Evolutionary conservation across 73 alveolate species (phyloP), one percentile per base, ranked within the genome.

Genomic region (Paramecium primaurelia): DNA sequence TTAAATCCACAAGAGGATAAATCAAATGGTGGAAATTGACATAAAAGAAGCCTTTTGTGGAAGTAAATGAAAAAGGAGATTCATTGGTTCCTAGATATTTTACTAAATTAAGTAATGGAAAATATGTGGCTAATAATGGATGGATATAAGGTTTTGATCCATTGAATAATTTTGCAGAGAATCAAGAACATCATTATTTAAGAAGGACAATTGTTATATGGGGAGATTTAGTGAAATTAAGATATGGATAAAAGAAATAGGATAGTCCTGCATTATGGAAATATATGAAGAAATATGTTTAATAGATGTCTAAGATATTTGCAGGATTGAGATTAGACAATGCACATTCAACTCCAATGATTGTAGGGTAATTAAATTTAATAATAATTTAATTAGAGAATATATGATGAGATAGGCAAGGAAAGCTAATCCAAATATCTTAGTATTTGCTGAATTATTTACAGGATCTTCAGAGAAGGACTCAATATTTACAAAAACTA

Each of bases 281-380:
- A 47, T 97, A 95, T 54, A 98, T 98, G 99, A 93, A 98, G 64
- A 91, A 97, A 77, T 97, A 98, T 94, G 99, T 97, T 28, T 90
- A 93, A 71, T 93, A 92, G 54, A 96, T 97, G 98, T 99, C 99
- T 2, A 59, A 88, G 73, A 92, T 95, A 38, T 97, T 97, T 87
- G 95, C 96, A 88, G 99, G 99, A 28, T 98, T 98, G 71, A 95
- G 99, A 86, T 93, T 98, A 32, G 99, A 98, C 93, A 98, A 98
- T 91, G 98, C 99, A 0, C 99, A 98, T 92, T 97, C 99, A 1
- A 98, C 99, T 11, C 99, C 99, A 6, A 88, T 89, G 30, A 51
- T 47, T 6, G 94, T 89, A 12, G 94, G 88, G 88, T 75, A 75
- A 38, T 69, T 30, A 37, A 4, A 36, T 28, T 25, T 28, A 49